Percentiles rank a stretch among this genome's conserved stretches.
Conservation (phyloP, 305 asterid genomes). For the Fraxinus velutina region DNA sequence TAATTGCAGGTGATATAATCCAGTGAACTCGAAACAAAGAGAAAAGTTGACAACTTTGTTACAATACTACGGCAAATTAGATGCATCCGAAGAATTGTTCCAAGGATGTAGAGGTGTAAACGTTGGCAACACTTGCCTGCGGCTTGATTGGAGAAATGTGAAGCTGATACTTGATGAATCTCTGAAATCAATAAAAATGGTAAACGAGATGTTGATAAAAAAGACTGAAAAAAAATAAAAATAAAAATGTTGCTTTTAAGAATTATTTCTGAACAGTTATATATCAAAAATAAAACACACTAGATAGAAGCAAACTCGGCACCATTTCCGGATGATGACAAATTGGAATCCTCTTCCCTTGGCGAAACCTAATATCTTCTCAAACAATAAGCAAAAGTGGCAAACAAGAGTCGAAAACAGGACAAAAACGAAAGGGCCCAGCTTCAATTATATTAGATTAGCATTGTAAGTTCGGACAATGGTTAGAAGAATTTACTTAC, state of each 20-base stretch:
- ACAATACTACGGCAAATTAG: slow-evolving; percentile 36
- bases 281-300: neutral
- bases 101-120: slow-evolving; percentile 59
- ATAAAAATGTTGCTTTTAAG: neutral
- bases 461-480: neutral
- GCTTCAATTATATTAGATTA: neutral
- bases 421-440: neutral
- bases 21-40: slow-evolving; percentile 3
- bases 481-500: neutral
- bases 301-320: neutral
- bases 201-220: neutral
- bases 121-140: slow-evolving; percentile 57
- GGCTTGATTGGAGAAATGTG: slow-evolving; percentile 70
- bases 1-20: neutral
- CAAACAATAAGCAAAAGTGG: neutral
- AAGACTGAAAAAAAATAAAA: neutral
- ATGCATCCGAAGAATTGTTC: slow-evolving; percentile 75
- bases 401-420: neutral
- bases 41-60: neutral
- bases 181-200: slow-evolving; percentile 36
- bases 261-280: neutral
- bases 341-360: neutral
- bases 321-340: neutral
- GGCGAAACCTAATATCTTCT: neutral
- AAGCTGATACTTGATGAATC: slow-evolving; percentile 88